These are phyloP conservation scores for Carex parvula DNA, from an alignment of 176 grass and related monocot species.

Conservation along the genomic window DNA sequence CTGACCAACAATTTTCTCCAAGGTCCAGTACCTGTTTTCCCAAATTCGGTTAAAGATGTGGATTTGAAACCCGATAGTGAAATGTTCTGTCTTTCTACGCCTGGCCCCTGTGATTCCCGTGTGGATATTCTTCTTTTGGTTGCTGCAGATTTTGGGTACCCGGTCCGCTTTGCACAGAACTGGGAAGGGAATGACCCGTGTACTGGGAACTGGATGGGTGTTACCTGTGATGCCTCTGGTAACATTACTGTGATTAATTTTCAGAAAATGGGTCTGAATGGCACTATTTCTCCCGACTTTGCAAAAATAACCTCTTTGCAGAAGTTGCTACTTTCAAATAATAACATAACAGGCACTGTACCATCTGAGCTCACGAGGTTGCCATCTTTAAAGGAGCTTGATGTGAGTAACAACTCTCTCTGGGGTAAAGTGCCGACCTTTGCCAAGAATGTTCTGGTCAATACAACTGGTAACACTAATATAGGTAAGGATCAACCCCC, in stretches of 20 bases:
- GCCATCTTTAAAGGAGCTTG: constrained; percentile 26
- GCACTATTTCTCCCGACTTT: constrained; percentile 31
- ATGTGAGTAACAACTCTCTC: constrained; percentile 39
- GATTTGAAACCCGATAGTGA: neutral
- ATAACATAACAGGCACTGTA: constrained; percentile 25
- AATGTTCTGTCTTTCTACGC: constrained; percentile 27
- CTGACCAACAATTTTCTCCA: constrained; percentile 38
- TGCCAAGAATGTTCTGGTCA: constrained; percentile 18
- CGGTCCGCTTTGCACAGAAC: neutral
- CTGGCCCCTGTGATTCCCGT: constrained; percentile 18
- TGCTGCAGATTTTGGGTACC: constrained; percentile 22
- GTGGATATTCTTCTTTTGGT: constrained; percentile 25
- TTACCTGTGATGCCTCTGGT: constrained; percentile 29
- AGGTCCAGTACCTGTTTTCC: constrained; percentile 30
- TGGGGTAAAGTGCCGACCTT: constrained; percentile 34
- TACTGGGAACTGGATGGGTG: constrained; percentile 20
- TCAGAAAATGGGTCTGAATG: constrained; percentile 26
- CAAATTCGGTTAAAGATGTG: neutral
- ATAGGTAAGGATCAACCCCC: constrained; percentile 49
- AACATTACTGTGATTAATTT: constrained; percentile 34
- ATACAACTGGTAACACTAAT: constrained; percentile 32
- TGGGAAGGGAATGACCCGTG: constrained; percentile 43
- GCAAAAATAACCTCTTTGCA: constrained; percentile 18
- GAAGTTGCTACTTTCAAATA: constrained; percentile 29
- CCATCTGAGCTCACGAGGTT: constrained; percentile 8